phyloP scores from a whole-genome alignment of 441 rosid species.

The Adansonia gregorii region DNA sequence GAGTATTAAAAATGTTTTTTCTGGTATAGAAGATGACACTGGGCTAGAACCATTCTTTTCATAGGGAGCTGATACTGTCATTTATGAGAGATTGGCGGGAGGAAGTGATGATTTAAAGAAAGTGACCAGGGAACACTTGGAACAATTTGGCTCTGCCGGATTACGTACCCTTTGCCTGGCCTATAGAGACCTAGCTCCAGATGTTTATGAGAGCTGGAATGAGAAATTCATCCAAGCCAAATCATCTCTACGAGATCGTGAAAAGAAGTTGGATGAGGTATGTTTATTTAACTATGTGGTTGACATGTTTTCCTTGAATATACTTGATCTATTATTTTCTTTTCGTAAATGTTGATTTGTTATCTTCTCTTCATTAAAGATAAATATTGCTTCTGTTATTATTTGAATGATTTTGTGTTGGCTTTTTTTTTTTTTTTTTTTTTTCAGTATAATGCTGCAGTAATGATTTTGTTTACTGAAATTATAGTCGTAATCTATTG shows the following conservation, averaged over 20 bases:
- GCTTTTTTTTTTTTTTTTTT: background rate
- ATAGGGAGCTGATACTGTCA: slow-evolving; percentile 94
- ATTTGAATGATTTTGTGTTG: background rate
- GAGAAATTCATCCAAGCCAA: slow-evolving; percentile 98
- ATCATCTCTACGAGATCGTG: slow-evolving; percentile 95
- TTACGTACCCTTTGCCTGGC: slow-evolving; percentile 99
- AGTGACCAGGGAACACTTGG: slow-evolving; percentile 72
- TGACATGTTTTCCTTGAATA: slow-evolving; percentile 1
- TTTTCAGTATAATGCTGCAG: background rate
- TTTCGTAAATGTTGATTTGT: background rate
- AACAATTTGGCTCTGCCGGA: slow-evolving; percentile 94
- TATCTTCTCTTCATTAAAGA: slow-evolving; percentile 3
- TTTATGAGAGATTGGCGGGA: slow-evolving; percentile 72
- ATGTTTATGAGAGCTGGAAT: slow-evolving; percentile 91
- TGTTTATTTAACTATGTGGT: background rate
- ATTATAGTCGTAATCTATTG: background rate
- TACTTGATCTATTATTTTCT: slow-evolving; percentile 6
- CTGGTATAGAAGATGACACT: slow-evolving; percentile 39
- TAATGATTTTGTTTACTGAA: slow-evolving; percentile 20
- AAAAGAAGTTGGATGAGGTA: slow-evolving; percentile 92
- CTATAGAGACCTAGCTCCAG: slow-evolving; percentile 78
- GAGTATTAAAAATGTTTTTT: slow-evolving; percentile 26
- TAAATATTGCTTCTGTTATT: slow-evolving; percentile 2
- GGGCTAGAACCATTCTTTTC: slow-evolving; percentile 36
- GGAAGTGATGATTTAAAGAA: slow-evolving; percentile 74